Conservation (phyloP, 139 green algal species). For the Tetratostichococcus sp. region DNA sequence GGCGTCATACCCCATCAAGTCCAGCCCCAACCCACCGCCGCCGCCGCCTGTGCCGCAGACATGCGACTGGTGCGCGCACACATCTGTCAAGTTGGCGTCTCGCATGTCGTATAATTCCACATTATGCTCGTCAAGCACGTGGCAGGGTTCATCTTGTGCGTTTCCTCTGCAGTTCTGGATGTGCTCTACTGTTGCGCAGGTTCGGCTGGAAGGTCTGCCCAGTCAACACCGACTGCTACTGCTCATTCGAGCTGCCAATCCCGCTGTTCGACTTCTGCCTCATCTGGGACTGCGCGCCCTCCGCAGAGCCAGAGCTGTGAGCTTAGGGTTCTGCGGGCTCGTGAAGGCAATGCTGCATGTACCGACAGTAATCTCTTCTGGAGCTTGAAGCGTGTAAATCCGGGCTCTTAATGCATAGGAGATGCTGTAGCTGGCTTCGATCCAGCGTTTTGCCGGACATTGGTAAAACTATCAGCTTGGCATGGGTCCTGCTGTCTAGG, state of each 20-base stretch:
- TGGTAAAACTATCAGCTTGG: too few species aligned
- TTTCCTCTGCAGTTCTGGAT: not conserved
- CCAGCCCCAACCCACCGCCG: slow-evolving; percentile 17
- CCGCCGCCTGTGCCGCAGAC: slow-evolving; percentile 15
- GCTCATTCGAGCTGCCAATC: slow-evolving; percentile 32
- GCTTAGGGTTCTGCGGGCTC: too few species aligned
- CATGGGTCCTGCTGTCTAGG: too few species aligned
- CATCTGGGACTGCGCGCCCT: slow-evolving; percentile 3
- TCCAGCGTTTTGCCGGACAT: too few species aligned
- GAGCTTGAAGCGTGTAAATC: too few species aligned
- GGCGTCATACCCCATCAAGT: slow-evolving; percentile 69
- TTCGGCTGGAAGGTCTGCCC: slow-evolving; percentile 27
- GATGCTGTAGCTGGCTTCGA: too few species aligned
- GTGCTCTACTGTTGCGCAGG: not conserved
- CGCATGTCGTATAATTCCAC: too few species aligned
- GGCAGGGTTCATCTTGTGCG: too few species aligned
- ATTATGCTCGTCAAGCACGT: too few species aligned
- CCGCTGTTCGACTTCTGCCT: slow-evolving; percentile 24
- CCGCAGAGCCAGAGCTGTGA: not conserved
- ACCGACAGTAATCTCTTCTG: too few species aligned
- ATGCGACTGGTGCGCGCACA: not conserved
- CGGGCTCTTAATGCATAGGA: too few species aligned
- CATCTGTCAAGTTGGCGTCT: not conserved
- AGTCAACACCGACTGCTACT: slow-evolving; percentile 35
- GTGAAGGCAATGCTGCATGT: too few species aligned